These are phyloP conservation scores for Russula earlei DNA, from an alignment of 768 basidiomycete genomes.

Conservation along the genomic window DNA sequence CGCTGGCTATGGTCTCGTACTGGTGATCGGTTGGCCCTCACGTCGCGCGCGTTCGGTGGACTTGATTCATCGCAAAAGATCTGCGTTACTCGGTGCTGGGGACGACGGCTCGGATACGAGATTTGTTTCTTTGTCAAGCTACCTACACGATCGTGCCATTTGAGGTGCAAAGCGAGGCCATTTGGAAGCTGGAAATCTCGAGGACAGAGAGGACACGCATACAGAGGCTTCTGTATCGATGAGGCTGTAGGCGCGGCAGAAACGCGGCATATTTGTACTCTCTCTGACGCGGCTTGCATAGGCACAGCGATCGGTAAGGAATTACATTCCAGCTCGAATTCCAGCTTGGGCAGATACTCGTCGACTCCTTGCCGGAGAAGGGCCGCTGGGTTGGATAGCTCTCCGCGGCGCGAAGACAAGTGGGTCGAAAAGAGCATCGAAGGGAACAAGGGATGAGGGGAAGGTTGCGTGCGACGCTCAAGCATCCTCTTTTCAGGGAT, in stretches of 20 bases:
- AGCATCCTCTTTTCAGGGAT: neutral
- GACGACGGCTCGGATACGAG: neutral
- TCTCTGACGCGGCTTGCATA: neutral
- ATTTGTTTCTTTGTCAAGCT: neutral
- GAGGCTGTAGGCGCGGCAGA: neutral
- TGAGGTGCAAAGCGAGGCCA: slow-evolving; percentile 18
- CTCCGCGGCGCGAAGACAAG: neutral
- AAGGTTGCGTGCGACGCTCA: neutral
- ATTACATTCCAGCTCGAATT: neutral
- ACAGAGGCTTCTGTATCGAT: neutral
- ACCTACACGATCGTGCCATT: slow-evolving; percentile 18
- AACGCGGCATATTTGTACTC: neutral
- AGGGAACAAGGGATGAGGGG: neutral
- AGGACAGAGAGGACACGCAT: slow-evolving; percentile 17
- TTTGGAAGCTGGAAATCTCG: slow-evolving; percentile 17
- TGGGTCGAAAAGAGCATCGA: neutral
- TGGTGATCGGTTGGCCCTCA: neutral
- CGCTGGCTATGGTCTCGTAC: neutral
- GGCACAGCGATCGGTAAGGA: neutral
- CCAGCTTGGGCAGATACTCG: neutral
- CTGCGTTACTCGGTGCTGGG: neutral
- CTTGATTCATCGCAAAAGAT: neutral
- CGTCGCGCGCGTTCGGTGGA: neutral
- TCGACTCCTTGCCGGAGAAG: neutral
- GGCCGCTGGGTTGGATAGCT: neutral